Conservation (phyloP, 192 early-diverging fungal genomes). For the Dimargaris cristalligena region DNA sequence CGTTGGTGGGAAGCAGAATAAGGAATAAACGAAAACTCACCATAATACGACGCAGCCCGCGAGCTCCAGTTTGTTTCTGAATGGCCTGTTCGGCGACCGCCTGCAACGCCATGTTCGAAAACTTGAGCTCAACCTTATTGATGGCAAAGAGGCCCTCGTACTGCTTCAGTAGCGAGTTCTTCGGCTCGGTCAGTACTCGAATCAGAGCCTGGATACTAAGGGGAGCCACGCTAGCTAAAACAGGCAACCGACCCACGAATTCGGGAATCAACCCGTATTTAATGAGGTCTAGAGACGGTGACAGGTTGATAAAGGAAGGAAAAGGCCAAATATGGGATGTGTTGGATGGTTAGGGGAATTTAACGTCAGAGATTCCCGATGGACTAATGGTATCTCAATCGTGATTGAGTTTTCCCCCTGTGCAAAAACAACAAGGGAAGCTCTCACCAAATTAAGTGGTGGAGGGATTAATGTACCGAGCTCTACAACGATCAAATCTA, state of each 20-base stretch:
- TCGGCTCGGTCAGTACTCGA: constrained; percentile 61
- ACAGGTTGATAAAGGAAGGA: not conserved
- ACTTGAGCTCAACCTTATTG: constrained; percentile 48
- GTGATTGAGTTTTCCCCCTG: too few relatives aligned
- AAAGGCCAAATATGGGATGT: not conserved
- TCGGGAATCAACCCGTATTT: constrained; percentile 81
- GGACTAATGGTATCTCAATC: too few relatives aligned
- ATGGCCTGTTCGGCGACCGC: constrained; percentile 56
- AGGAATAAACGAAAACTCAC: too few relatives aligned
- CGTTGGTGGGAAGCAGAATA: too few relatives aligned
- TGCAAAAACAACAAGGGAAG: too few relatives aligned
- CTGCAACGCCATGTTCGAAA: constrained; percentile 49
- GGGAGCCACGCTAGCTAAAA: constrained; percentile 56
- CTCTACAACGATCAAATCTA: too few relatives aligned
- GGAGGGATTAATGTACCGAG: too few relatives aligned
- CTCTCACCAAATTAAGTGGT: too few relatives aligned
- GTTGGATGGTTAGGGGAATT: too few relatives aligned
- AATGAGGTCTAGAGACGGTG: constrained; percentile 39
- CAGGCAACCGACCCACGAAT: constrained; percentile 78
- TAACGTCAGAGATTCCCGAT: too few relatives aligned
- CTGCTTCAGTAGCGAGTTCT: constrained; percentile 66
- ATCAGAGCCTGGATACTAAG: constrained; percentile 49
- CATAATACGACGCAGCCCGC: constrained; percentile 76
- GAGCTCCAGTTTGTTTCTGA: constrained; percentile 70
- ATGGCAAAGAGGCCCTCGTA: constrained; percentile 56